A percentile compares a stretch with the other conserved stretches of the same genome.
These are phyloP conservation scores for Phaeosphaeriaceae sp. DNA, from an alignment of 2,329 filamentous ascomycete genomes.

Conservation along the genomic window DNA sequence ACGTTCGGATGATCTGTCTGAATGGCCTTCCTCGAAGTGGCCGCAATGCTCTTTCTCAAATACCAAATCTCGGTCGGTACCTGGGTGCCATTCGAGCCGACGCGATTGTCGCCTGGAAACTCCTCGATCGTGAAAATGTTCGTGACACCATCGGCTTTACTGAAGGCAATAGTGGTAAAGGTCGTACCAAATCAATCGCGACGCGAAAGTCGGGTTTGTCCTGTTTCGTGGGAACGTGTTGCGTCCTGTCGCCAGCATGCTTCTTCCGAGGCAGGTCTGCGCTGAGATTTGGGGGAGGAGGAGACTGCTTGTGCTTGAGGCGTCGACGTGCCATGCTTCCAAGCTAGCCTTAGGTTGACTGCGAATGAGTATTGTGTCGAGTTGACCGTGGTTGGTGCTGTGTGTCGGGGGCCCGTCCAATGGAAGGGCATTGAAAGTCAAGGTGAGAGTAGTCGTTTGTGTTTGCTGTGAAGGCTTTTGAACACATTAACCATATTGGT, in stretches of 20 bases:
- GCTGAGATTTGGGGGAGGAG: neutral
- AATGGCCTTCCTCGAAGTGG: neutral
- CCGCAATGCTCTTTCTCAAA: neutral
- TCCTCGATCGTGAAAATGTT: constrained; percentile 5
- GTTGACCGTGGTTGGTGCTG: too few species aligned
- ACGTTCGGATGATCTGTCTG: neutral
- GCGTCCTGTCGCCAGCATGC: neutral
- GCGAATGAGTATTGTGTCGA: too few species aligned
- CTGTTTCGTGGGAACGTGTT: neutral
- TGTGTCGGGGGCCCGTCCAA: too few species aligned
- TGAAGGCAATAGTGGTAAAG: constrained; percentile 11
- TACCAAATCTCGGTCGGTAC: constrained; percentile 18
- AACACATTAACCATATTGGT: too few species aligned
- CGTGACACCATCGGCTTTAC: neutral
- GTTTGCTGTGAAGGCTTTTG: too few species aligned
- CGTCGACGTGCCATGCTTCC: neutral
- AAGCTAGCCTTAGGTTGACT: neutral
- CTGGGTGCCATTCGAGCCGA: constrained; percentile 1
- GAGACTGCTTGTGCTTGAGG: neutral
- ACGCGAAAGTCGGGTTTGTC: constrained; percentile 7
- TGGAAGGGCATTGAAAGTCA: too few species aligned
- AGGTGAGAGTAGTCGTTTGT: too few species aligned
- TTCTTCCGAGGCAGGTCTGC: neutral
- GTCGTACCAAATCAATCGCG: constrained; percentile 22
- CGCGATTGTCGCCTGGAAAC: constrained; percentile 10